Conservation (phyloP, 2,329 filamentous ascomycete species). For the Neonectria coccinea region DNA sequence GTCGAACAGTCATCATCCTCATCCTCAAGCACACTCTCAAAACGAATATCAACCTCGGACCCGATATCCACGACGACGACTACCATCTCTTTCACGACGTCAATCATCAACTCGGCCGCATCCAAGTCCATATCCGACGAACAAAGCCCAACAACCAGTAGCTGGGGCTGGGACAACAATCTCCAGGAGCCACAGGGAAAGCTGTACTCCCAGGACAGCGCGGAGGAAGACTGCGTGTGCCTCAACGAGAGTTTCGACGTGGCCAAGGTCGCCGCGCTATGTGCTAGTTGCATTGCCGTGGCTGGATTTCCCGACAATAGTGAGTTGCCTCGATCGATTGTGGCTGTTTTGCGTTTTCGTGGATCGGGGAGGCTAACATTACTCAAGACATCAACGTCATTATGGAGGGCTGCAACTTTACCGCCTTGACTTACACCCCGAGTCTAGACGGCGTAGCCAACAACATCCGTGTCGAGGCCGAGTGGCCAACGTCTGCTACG, state of each 20-base stretch:
- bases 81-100: slow-evolving; percentile 14
- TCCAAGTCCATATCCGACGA: not conserved
- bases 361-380: slow-evolving; percentile 5
- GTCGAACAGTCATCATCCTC: slow-evolving; percentile 20
- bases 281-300: slow-evolving; percentile 53
- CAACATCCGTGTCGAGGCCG: slow-evolving; percentile 51
- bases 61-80: slow-evolving; percentile 4
- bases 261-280: slow-evolving; percentile 51
- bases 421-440: slow-evolving; percentile 44
- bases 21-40: slow-evolving; percentile 3
- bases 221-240: slow-evolving; percentile 54
- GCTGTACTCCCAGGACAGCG: slow-evolving; percentile 36
- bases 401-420: slow-evolving; percentile 52
- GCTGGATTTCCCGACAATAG: slow-evolving; percentile 48
- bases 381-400: slow-evolving; percentile 53
- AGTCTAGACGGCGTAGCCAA: slow-evolving; percentile 48
- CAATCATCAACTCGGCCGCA: slow-evolving; percentile 8
- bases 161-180: slow-evolving; percentile 21
- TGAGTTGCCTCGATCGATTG: slow-evolving; percentile 38
- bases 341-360: not conserved
- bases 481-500: slow-evolving; percentile 38
- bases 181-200: slow-evolving; percentile 32
- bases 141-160: slow-evolving; percentile 12
- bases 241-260: slow-evolving; percentile 56
- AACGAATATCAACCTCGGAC: not conserved